A percentile compares a stretch with the other conserved stretches of the same genome.
These are phyloP conservation scores for Penicillium sp. DNA, from an alignment of 2,329 filamentous ascomycete genomes.

Conservation along the genomic window DNA sequence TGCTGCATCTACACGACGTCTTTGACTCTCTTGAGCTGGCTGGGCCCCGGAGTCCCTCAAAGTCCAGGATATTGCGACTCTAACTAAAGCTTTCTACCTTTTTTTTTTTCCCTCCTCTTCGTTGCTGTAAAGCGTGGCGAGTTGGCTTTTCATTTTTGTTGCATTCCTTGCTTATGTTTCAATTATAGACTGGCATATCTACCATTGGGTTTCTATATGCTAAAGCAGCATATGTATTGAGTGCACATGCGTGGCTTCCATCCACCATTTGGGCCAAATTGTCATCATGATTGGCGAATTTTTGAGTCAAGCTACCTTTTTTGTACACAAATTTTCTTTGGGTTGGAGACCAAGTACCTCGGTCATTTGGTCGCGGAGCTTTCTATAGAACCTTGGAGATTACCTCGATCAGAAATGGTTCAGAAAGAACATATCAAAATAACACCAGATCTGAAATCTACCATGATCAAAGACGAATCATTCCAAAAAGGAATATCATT, in stretches of 20 bases:
- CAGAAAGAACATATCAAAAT: not conserved
- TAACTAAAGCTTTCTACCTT: constrained; percentile 4
- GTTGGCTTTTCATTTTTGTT: not conserved
- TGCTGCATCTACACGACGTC: constrained; percentile 91
- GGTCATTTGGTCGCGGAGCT: not conserved
- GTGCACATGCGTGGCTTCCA: constrained; percentile 4
- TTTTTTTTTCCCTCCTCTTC: not conserved
- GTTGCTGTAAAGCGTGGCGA: constrained; percentile 10
- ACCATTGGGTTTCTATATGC: constrained; percentile 9
- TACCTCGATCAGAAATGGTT: not conserved
- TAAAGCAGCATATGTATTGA: constrained; percentile 12
- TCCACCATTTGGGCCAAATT: constrained; percentile 10
- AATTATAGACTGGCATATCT: constrained; percentile 19
- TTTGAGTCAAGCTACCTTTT: constrained; percentile 1
- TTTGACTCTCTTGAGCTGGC: constrained; percentile 85
- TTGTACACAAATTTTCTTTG: constrained; percentile 17
- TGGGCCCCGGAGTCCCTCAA: constrained; percentile 55
- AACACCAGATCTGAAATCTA: not conserved
- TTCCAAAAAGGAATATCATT: constrained; percentile 8
- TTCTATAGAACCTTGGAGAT: not conserved
- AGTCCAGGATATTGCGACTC: constrained; percentile 64
- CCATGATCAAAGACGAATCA: not conserved
- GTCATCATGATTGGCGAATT: constrained; percentile 9
- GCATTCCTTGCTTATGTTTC: constrained; percentile 6
- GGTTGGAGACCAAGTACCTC: not conserved